A percentile compares a stretch with the other conserved stretches of the same genome.
Conservation (phyloP, 495 filamentous ascomycete genomes). For the Trichocladium antarcticum region DNA sequence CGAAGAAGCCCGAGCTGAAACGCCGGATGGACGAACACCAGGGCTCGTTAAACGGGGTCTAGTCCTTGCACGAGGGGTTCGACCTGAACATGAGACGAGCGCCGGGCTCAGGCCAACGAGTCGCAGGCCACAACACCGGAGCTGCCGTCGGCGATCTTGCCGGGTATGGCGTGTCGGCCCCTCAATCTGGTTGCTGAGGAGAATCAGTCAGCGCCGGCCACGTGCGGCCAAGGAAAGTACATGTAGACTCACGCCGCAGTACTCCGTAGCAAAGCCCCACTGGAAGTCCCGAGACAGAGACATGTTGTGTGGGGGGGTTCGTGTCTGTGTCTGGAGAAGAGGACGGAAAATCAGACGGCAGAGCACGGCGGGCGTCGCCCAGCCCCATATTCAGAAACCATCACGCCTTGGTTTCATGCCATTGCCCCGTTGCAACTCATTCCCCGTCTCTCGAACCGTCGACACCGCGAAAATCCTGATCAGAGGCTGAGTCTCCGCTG, state of each 20-base stretch:
- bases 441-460: conserved; percentile 36
- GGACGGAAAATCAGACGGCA: conserved; percentile 2
- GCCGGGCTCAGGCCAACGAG: too few species aligned
- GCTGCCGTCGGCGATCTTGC: conserved; percentile 61
- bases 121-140: conserved; percentile 63
- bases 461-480: conserved; percentile 37
- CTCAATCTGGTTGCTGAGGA: conserved; percentile 61
- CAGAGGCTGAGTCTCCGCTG: conserved; percentile 16
- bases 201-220: neutral
- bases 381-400: conserved; percentile 20
- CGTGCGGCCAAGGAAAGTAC: neutral
- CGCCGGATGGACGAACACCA: conserved; percentile 51
- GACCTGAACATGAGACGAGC: conserved; percentile 46
- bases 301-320: conserved; percentile 29
- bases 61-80: conserved; percentile 49
- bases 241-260: conserved; percentile 49
- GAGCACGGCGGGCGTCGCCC: neutral
- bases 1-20: conserved; percentile 49
- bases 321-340: neutral
- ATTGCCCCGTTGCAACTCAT: conserved; percentile 29
- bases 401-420: conserved; percentile 19
- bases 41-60: conserved; percentile 60
- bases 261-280: conserved; percentile 80
- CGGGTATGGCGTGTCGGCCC: conserved; percentile 55
- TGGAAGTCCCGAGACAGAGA: conserved; percentile 62